phyloP scores from a whole-genome alignment of 495 filamentous ascomycete genomes.

The Lophium mytilinum region DNA sequence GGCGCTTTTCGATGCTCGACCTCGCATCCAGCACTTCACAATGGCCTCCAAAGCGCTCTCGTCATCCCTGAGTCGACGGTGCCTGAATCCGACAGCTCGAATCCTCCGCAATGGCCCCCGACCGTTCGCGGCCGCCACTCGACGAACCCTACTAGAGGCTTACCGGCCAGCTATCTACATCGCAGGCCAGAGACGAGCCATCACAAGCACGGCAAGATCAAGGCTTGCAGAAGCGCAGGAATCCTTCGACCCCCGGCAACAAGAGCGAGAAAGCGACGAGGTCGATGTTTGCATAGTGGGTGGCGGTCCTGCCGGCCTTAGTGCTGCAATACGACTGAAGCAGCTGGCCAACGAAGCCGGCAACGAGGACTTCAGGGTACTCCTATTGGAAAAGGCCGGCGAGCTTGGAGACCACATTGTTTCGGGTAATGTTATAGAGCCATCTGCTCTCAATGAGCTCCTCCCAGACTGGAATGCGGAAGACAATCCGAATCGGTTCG shows the following conservation, averaged over 20 bases:
- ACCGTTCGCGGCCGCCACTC: neutral
- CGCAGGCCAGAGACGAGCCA: slow-evolving; percentile 21
- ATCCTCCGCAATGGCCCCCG: neutral
- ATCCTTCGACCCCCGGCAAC: slow-evolving; percentile 59
- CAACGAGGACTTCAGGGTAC: slow-evolving; percentile 89
- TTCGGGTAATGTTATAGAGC: slow-evolving; percentile 92
- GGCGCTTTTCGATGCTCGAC: neutral
- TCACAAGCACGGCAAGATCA: slow-evolving; percentile 16
- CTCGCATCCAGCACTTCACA: neutral
- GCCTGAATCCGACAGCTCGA: neutral
- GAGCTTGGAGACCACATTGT: slow-evolving; percentile 93
- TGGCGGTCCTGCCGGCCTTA: slow-evolving; percentile 85
- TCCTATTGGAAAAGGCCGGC: slow-evolving; percentile 90
- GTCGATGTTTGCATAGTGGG: slow-evolving; percentile 97
- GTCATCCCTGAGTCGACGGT: slow-evolving; percentile 6
- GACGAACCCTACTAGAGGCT: neutral
- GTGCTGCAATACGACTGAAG: slow-evolving; percentile 89
- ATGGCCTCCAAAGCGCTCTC: slow-evolving; percentile 20
- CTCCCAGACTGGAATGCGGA: slow-evolving; percentile 89
- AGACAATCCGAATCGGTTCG: slow-evolving; percentile 77
- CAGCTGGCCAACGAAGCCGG: slow-evolving; percentile 93
- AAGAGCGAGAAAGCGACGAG: slow-evolving; percentile 82
- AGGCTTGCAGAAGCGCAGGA: slow-evolving; percentile 50
- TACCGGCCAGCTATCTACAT: slow-evolving; percentile 19
- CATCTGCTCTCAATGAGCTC: slow-evolving; percentile 79